Evolutionary conservation across 2,329 filamentous ascomycete species (phyloP).

Genomic region (Nothomitra cinnamomea): DNA sequence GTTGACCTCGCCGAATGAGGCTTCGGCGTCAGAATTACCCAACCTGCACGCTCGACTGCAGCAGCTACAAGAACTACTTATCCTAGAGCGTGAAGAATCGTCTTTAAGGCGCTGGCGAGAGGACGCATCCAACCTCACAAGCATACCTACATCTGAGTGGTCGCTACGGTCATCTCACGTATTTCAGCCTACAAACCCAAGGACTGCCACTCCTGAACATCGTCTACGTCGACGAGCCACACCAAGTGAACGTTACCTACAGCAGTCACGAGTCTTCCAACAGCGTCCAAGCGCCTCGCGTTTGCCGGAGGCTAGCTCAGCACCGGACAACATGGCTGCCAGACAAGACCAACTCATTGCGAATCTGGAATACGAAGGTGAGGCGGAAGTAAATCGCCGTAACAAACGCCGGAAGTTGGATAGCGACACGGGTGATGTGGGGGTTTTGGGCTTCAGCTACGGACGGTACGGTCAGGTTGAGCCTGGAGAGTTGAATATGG

Average conservation of each 20-base stretch:
- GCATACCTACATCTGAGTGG: background rate
- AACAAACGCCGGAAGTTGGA: slow-evolving; percentile 38
- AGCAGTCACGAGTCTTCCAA: background rate
- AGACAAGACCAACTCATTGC: background rate
- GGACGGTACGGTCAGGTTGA: slow-evolving; percentile 79
- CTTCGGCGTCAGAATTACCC: background rate
- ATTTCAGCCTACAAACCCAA: background rate
- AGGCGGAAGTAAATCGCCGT: slow-evolving; percentile 4
- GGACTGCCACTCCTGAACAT: background rate
- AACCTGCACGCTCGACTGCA: slow-evolving; percentile 2
- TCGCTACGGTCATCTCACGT: background rate
- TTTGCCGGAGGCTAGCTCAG: background rate
- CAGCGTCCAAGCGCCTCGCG: background rate
- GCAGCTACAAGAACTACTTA: slow-evolving; percentile 1
- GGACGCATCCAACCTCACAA: background rate
- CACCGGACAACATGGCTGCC: background rate
- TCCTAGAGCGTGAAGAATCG: background rate
- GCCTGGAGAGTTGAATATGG: slow-evolving; percentile 64
- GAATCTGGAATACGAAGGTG: background rate
- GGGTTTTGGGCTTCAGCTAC: slow-evolving; percentile 38
- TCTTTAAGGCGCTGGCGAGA: background rate
- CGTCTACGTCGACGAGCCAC: background rate
- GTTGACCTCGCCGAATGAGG: background rate
- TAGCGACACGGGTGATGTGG: slow-evolving; percentile 26
- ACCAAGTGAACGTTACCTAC: slow-evolving; percentile 1